Percentiles rank a stretch among this genome's conserved stretches.
Conservation (phyloP, 176 grass and related monocot species). For the Aegilops longissima region DNA sequence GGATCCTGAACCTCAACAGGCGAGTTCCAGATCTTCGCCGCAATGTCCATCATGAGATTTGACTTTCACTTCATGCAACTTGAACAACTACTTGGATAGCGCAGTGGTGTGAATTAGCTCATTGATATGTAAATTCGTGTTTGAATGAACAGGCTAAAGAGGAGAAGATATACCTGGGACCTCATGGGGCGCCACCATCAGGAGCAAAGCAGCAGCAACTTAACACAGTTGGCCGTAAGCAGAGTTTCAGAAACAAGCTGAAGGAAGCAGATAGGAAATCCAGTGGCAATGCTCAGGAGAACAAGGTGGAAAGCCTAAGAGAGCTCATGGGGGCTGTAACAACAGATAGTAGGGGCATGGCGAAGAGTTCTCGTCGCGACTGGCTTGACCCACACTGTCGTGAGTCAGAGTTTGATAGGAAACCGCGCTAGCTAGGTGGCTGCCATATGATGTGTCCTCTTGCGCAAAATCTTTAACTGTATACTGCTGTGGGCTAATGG, state of each 20-base stretch:
- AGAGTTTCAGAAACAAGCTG: conserved; percentile 76
- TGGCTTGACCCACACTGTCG: conserved; percentile 92
- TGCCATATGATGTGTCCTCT: not conserved
- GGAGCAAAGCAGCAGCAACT: conserved; percentile 56
- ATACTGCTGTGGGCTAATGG: not conserved
- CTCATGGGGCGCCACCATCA: conserved; percentile 64
- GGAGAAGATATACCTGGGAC: conserved; percentile 75
- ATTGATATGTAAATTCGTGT: conserved; percentile 10
- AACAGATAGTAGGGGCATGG: conserved; percentile 17
- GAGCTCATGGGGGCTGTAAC: conserved; percentile 55
- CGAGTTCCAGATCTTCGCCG: not conserved
- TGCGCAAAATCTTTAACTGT: conserved; percentile 5
- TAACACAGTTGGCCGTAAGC: conserved; percentile 53
- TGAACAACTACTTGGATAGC: not conserved
- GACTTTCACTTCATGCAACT: not conserved
- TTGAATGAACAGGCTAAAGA: conserved; percentile 51
- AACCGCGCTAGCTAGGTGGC: conserved; percentile 38
- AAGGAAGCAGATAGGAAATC: conserved; percentile 82
- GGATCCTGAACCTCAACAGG: conserved; percentile 49
- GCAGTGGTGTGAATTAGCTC: not conserved
- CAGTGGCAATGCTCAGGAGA: conserved; percentile 50
- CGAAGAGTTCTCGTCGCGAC: conserved; percentile 52
- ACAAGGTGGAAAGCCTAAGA: conserved; percentile 67
- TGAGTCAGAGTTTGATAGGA: conserved; percentile 81
- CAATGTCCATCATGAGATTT: conserved; percentile 1